Conservation (phyloP, 1,284 basidiomycete species). For the Cutaneotrichosporon sp. region DNA sequence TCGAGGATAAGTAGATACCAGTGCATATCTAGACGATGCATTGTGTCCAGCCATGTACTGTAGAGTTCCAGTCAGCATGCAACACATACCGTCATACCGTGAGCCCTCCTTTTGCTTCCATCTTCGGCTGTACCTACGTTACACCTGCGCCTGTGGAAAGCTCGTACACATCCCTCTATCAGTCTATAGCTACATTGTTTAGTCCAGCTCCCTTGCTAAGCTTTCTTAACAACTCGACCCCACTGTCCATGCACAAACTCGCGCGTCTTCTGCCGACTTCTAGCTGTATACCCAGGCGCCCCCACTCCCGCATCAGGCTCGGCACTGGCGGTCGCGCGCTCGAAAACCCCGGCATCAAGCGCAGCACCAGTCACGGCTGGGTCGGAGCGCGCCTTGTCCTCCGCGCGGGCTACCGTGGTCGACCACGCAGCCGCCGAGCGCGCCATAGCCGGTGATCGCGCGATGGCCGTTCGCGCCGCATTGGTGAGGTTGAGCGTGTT, state of each 20-base stretch:
- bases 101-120: too few relatives aligned
- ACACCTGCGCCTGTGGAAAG: too few relatives aligned
- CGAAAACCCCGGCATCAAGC: not conserved
- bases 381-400: slow-evolving; percentile 4
- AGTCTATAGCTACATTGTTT: too few relatives aligned
- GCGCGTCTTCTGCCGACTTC: not conserved
- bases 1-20: slow-evolving; percentile 17
- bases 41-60: not conserved
- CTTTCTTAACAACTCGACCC: not conserved
- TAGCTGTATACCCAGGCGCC: not conserved
- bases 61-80: not conserved
- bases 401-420: not conserved
- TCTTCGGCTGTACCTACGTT: too few relatives aligned
- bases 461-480: slow-evolving; percentile 19
- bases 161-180: not conserved
- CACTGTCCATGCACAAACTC: not conserved
- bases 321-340: not conserved
- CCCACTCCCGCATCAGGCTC: too few relatives aligned
- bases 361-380: not conserved
- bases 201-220: too few relatives aligned
- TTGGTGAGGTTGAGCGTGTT: slow-evolving; percentile 21
- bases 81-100: too few relatives aligned
- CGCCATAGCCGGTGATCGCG: slow-evolving; percentile 10
- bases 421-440: slow-evolving; percentile 1
- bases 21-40: too few relatives aligned